Percentiles rank a stretch among this genome's conserved stretches.
These are phyloP conservation scores for Cenchrus fungigraminus DNA, from an alignment of 176 grass and related monocot genomes.

Conservation along the genomic window DNA sequence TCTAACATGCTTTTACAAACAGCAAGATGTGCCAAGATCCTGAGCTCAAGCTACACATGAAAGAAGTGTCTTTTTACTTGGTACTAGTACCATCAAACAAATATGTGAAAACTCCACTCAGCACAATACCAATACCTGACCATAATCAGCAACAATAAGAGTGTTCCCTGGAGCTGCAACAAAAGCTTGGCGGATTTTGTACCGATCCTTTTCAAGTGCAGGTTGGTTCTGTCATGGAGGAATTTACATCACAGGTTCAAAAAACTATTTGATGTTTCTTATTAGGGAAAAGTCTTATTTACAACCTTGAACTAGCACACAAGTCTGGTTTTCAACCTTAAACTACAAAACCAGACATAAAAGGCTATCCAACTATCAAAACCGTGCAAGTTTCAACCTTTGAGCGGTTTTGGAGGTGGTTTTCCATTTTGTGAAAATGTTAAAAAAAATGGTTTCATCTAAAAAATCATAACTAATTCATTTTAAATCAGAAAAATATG, in stretches of 20 bases:
- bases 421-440: too few species aligned
- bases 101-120: not conserved
- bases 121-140: constrained; percentile 62
- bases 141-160: constrained; percentile 99
- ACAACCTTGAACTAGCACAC: too few species aligned
- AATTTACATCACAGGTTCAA: constrained; percentile 35
- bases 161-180: constrained; percentile 82
- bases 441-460: too few species aligned
- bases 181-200: constrained; percentile 98
- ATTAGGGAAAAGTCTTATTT: too few species aligned
- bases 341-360: too few species aligned
- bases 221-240: constrained; percentile 81
- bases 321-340: too few species aligned
- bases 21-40: constrained; percentile 95
- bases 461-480: too few species aligned
- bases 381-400: too few species aligned
- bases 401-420: too few species aligned
- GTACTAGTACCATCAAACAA: constrained; percentile 20
- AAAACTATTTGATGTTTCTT: not conserved
- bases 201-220: constrained; percentile 89
- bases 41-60: constrained; percentile 80
- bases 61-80: constrained; percentile 32
- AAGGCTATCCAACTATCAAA: too few species aligned
- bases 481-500: too few species aligned
- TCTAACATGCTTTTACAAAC: constrained; percentile 88